phyloP scores from a whole-genome alignment of 306 rosid genomes.

The Vigna radiata region DNA sequence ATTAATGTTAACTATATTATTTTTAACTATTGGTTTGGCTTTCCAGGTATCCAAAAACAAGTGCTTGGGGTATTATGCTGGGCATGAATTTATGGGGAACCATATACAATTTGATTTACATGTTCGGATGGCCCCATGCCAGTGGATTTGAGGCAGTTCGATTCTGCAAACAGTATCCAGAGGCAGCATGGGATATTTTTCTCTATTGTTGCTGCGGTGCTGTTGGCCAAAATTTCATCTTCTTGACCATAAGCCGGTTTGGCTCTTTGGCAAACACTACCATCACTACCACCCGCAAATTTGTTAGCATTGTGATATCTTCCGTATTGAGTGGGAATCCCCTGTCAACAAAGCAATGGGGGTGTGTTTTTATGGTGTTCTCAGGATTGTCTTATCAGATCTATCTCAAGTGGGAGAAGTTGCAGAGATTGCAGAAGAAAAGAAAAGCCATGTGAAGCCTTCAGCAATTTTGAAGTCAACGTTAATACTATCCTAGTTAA shows the following conservation, averaged over 20 bases:
- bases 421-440: conserved; percentile 83
- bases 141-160: conserved; percentile 83
- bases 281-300: conserved; percentile 97
- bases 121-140: conserved; percentile 86
- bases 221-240: conserved; percentile 96
- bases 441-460: conserved; percentile 68
- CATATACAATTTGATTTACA: conserved; percentile 83
- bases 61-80: conserved; percentile 97
- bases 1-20: not conserved
- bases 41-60: conserved; percentile 88
- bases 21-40: conserved; percentile 37
- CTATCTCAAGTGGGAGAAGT: conserved; percentile 91
- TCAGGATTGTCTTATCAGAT: conserved; percentile 94
- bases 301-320: conserved; percentile 93
- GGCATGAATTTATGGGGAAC: conserved; percentile 99
- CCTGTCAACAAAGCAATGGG: conserved; percentile 91
- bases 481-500: conserved; percentile 21
- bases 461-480: conserved; percentile 55
- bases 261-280: conserved; percentile 97
- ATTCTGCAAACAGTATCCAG: conserved; percentile 87
- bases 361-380: conserved; percentile 87
- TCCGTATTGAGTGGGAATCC: conserved; percentile 95
- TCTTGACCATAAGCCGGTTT: conserved; percentile 89
- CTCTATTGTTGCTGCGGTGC: conserved; percentile 95
- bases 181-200: conserved; percentile 93